These are phyloP conservation scores for Colletotrichum agaves DNA, from an alignment of 2,329 filamentous ascomycete genomes.

Conservation along the genomic window DNA sequence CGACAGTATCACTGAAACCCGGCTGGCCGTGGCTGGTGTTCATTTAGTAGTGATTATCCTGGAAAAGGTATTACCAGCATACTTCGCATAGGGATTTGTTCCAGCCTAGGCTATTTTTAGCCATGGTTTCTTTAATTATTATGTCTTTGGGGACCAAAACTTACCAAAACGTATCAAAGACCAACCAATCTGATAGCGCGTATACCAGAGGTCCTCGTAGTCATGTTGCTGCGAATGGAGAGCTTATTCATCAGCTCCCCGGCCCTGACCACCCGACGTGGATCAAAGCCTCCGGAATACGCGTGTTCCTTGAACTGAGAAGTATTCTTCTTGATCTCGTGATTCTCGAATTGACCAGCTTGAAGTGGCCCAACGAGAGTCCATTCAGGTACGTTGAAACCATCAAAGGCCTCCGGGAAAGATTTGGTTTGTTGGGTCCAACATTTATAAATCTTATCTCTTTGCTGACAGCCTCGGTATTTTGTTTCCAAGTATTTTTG, in stretches of 20 bases:
- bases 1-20: constrained; percentile 2
- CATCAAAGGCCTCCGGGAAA: neutral
- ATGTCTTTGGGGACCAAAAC: neutral
- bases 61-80: neutral
- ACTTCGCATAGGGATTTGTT: constrained; percentile 13
- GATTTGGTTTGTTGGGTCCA: neutral
- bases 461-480: neutral
- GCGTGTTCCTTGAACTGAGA: constrained; percentile 1
- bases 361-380: neutral
- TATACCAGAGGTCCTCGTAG: neutral
- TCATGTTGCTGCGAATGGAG: neutral
- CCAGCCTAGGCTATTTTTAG: neutral
- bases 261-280: neutral
- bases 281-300: neutral
- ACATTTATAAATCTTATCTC: neutral
- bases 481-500: neutral
- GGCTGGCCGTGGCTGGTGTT: neutral
- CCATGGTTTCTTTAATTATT: no score
- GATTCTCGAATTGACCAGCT: neutral
- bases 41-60: neutral
- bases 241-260: neutral
- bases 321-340: neutral
- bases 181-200: neutral
- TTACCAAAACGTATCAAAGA: constrained; percentile 1
- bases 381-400: neutral